Base-by-base conservation (phyloP, 768 basidiomycete species). In the Mycena pura region DNA sequence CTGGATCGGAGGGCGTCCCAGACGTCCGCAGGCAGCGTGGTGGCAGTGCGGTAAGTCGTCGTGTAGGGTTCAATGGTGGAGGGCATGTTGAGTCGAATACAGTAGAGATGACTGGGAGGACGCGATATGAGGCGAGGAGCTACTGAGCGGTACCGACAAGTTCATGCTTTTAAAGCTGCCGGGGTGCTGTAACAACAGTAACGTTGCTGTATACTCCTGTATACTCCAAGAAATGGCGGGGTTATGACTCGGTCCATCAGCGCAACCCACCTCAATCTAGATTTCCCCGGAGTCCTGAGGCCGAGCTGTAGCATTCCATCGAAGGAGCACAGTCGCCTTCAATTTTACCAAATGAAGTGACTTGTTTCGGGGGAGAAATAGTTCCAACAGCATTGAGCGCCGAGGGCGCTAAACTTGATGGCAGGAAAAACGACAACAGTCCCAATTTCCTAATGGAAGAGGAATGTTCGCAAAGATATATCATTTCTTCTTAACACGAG, bases 11-110 rank as follows among this genome's bases (percentile, higher is more conserved):
- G 72, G 3, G 73, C 71, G 3, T 70, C 64, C 73, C 78, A 76
- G 10, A 80, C 80, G 9, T 68, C 57, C 2, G 14, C 3, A 5
- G 86, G 79, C 6, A 85, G 65, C 15, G 76, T 69, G 5, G 65
- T 45, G 0, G 81, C 77, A 19, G 69, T 69, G 11, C 36, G 27
- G 64, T 77, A 77, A 43, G 60, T 46, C 15, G 56, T 38, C 6
- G 70, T 54, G 43, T 67, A 66, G 11, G 53, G 55, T 36, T 53
- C 28, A 13, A 47, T 4, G 17, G 54, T 60, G 10, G 60, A 47
- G 32, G 59, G 60, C 60, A 62, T 55, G 39, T 49, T 29, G 45
- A 27, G 13, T 25, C 8, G 25, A 45, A n/a, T 9, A n/a, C 10
- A 1, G 15, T 6, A 40, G 36, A 38, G 36, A 41, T 25, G 49